phyloP scores from a whole-genome alignment of 768 basidiomycete genomes.

The Pisolithus sp. region DNA sequence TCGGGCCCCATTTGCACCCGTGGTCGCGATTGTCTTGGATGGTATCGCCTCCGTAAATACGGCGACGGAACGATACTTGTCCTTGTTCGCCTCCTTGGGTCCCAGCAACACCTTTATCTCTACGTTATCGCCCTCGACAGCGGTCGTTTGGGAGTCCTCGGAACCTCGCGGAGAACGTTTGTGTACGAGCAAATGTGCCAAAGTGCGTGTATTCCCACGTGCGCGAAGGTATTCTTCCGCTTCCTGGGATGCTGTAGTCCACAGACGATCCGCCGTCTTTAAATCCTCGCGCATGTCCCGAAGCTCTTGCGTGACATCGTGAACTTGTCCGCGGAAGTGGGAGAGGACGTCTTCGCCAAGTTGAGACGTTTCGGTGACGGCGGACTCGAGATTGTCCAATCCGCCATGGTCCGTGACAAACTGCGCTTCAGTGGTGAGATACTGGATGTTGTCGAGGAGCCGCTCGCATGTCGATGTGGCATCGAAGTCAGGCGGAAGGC shows the following conservation, averaged over 20 bases:
- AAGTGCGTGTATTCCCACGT: constrained; percentile 1
- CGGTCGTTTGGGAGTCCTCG: constrained; percentile 58
- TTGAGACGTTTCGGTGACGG: constrained; percentile 43
- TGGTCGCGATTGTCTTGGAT: constrained; percentile 11
- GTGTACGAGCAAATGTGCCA: constrained; percentile 11
- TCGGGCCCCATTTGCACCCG: constrained; percentile 19
- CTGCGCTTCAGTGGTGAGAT: constrained; percentile 37
- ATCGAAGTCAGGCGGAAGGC: constrained; percentile 40
- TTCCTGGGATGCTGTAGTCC: constrained; percentile 38
- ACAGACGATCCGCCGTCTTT: constrained; percentile 37
- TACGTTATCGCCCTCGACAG: constrained; percentile 29
- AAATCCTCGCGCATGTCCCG: constrained; percentile 40
- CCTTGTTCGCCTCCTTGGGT: constrained; percentile 10
- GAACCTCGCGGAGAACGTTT: constrained; percentile 51
- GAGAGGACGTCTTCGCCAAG: constrained; percentile 41
- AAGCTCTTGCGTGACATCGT: constrained; percentile 46
- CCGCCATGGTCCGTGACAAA: constrained; percentile 34
- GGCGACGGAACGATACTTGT: constrained; percentile 11
- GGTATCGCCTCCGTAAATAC: constrained; percentile 16
- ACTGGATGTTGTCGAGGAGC: constrained; percentile 49
- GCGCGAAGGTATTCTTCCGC: constrained; percentile 38
- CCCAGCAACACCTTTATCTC: constrained; percentile 5
- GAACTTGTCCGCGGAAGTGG: constrained; percentile 47
- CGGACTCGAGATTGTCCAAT: constrained; percentile 37
- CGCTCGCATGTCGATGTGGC: constrained; percentile 38